Evolutionary conservation across 2,329 filamentous ascomycete genomes (phyloP).

Genomic region (Corniculantispora saksenae): DNA sequence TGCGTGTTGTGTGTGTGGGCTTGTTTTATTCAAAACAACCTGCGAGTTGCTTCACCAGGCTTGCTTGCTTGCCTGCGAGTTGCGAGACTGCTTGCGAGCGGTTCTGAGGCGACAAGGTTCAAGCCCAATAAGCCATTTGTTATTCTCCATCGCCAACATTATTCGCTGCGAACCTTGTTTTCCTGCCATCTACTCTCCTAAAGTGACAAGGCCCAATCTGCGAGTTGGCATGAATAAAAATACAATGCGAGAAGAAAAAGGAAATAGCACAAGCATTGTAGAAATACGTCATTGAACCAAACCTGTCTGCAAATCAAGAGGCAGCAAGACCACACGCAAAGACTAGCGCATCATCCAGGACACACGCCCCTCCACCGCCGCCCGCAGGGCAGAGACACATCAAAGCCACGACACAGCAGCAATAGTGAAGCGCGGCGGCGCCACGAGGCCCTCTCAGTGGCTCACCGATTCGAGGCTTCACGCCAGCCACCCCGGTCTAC

Average conservation of each 20-base stretch:
- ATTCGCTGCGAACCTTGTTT: background rate
- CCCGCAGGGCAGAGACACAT: background rate
- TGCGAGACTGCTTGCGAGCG: background rate
- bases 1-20: background rate
- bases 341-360: background rate
- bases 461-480: background rate
- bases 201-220: too few species aligned
- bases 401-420: background rate
- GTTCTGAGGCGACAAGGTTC: background rate
- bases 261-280: background rate
- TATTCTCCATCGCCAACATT: background rate
- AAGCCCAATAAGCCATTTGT: background rate
- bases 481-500: background rate
- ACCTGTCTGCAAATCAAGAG: background rate
- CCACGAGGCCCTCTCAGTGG: constrained; percentile 12
- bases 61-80: background rate
- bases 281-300: background rate
- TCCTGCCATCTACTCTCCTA: too few species aligned
- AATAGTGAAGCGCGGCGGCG: constrained; percentile 1
- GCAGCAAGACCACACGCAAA: background rate
- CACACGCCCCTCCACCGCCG: constrained; percentile 8
- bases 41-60: background rate
- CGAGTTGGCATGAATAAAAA: too few species aligned
- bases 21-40: background rate
- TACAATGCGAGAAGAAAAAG: background rate